These are phyloP conservation scores for Brettanomyces bruxellensis DNA, from an alignment of 805 yeast species.

Conservation along the genomic window DNA sequence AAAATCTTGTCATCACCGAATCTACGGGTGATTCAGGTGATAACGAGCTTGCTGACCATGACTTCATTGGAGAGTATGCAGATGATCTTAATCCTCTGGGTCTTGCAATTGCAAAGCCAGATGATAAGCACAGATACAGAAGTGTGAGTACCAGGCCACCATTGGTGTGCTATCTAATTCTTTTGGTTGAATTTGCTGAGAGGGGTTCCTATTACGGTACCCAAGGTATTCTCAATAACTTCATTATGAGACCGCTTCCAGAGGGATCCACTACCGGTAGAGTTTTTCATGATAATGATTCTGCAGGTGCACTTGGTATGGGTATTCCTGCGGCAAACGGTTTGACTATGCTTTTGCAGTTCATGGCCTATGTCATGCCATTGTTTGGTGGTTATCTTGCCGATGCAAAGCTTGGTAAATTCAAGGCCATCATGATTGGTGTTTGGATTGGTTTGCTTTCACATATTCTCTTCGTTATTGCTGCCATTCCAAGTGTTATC, in stretches of 20 bases:
- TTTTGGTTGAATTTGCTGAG: conserved; percentile 42
- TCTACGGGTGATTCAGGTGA: background rate
- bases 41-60: conserved; percentile 5
- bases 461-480: conserved; percentile 39
- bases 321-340: conserved; percentile 40
- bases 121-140: conserved; percentile 25
- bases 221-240: conserved; percentile 35
- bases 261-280: conserved; percentile 37
- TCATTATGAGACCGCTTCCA: conserved; percentile 45
- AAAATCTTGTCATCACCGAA: conserved; percentile 1
- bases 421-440: conserved; percentile 41
- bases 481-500: conserved; percentile 37
- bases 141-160: conserved; percentile 36
- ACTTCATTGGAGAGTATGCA: conserved; percentile 15
- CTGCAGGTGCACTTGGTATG: conserved; percentile 42
- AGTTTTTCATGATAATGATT: conserved; percentile 19
- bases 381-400: conserved; percentile 44
- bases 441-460: conserved; percentile 37
- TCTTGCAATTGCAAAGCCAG: conserved; percentile 15
- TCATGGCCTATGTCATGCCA: conserved; percentile 43
- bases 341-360: conserved; percentile 37
- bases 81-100: conserved; percentile 25
- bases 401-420: conserved; percentile 39
- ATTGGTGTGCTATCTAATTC: conserved; percentile 40
- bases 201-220: conserved; percentile 47